phyloP scores from a whole-genome alignment of 495 filamentous ascomycete genomes.

The Penicillium lagena region DNA sequence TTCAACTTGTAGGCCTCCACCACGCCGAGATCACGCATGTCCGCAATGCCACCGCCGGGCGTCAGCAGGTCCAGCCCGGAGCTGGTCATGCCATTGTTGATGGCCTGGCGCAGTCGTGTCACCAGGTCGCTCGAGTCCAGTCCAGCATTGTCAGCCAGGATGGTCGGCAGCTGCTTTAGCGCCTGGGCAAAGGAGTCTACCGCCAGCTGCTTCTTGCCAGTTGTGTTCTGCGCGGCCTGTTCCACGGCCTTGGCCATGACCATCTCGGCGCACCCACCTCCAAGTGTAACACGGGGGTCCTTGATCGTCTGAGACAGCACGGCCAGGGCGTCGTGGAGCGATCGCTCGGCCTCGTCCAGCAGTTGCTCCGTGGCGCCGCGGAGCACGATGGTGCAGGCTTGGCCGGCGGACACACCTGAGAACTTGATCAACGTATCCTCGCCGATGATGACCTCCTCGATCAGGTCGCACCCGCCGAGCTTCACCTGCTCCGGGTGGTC shows the following conservation, averaged over 20 bases:
- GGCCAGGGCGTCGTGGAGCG: conserved; percentile 90
- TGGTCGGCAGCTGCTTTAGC: conserved; percentile 88
- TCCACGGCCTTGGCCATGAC: conserved; percentile 98
- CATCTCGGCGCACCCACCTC: conserved; percentile 97
- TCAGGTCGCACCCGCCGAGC: conserved; percentile 88
- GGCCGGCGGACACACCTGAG: conserved; percentile 88
- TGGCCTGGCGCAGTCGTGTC: conserved; percentile 81
- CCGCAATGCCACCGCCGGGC: conserved; percentile 86
- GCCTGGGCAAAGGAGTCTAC: conserved; percentile 86
- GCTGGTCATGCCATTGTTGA: conserved; percentile 87
- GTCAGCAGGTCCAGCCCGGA: conserved; percentile 86
- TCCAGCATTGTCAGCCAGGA: conserved; percentile 94
- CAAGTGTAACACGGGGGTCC: conserved; percentile 89
- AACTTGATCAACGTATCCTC: conserved; percentile 97
- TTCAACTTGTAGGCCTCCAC: conserved; percentile 99
- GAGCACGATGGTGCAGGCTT: conserved; percentile 95
- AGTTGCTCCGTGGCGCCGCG: conserved; percentile 95
- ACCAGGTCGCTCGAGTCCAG: conserved; percentile 93
- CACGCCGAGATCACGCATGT: conserved; percentile 96
- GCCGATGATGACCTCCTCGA: conserved; percentile 96
- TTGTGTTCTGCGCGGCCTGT: conserved; percentile 84
- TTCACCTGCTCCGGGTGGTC: conserved; percentile 97
- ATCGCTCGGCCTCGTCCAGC: conserved; percentile 93
- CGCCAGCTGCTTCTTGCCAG: conserved; percentile 93
- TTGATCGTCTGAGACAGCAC: conserved; percentile 95